Evolutionary conservation across 192 early-diverging fungal genomes (phyloP), one percentile per base, ranked within the genome.

Genomic region (Geranomyces michiganensis): DNA sequence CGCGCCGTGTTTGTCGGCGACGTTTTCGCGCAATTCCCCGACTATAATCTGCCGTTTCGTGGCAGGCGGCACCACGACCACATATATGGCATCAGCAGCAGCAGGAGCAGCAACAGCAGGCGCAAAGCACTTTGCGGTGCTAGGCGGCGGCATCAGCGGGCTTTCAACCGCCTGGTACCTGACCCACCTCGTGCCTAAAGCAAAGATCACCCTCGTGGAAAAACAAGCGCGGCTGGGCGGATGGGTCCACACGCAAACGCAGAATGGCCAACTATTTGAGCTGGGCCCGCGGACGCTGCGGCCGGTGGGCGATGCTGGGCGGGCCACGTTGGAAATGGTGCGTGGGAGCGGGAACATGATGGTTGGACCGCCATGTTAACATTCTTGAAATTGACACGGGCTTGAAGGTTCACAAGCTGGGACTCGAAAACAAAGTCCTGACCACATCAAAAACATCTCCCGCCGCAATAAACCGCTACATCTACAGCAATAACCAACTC

Each of bases 121-220:
- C 36, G 51, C 64, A 6, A 59, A 36, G 44, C 74, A 73, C 55
- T 81, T 94, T 71, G 85, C 87, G 7, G 88, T 98, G n/a, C 78
- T 98, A 6, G 96, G 96, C 36, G 95, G 93, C 33, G 96, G 96
- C 31, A 91, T 99, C 72, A 90, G 90, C 22, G 95, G 95, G 15
- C 88, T 98, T 19, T 88, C 90, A 45, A 81, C 92, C 1, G 93
- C 93, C 3, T 95, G 88, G 85, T 92, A 91, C 78, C 78, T 94
- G 19, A 76, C 91, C 66, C 81, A 12, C 9, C 72, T 65, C 19
- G 74, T 84, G 65, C 66, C 62, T 32, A 21, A 24, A 69, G 70
- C 48, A 80, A 81, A 10, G 71, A 84, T 99, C 24, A 84, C 83
- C 7, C 70, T 99, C 27, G 62, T 97, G 27, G 93, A 96, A 71